These are phyloP conservation scores for Aspergillus pseudoglaucus DNA, from an alignment of 2,329 filamentous ascomycete genomes.

Conservation along the genomic window DNA sequence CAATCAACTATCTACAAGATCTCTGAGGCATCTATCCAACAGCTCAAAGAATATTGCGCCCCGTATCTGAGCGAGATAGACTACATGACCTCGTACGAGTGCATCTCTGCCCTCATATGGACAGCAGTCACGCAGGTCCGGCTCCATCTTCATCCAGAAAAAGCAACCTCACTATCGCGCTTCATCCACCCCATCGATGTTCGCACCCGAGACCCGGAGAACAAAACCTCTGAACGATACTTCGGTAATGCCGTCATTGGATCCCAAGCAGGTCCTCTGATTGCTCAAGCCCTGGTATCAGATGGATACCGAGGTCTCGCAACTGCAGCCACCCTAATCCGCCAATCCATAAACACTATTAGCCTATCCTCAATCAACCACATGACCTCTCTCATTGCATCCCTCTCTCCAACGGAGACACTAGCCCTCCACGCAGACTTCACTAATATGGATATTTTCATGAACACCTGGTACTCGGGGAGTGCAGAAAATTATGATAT, in stretches of 20 bases:
- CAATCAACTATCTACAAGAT: conserved; percentile 12
- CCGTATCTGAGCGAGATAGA: conserved; percentile 7
- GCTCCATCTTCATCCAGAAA: conserved; percentile 11
- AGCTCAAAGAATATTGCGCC: conserved; percentile 10
- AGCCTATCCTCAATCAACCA: conserved; percentile 8
- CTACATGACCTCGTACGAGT: conserved; percentile 21
- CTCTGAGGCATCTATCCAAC: conserved; percentile 8
- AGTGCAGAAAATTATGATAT: conserved; percentile 15
- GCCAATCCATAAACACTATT: conserved; percentile 12
- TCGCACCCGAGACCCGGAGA: conserved; percentile 14
- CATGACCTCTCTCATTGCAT: conserved; percentile 10
- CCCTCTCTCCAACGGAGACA: conserved; percentile 10
- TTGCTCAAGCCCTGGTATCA: conserved; percentile 5
- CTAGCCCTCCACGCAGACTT: conserved; percentile 12
- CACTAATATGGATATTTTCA: conserved; percentile 15
- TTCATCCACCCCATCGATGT: conserved; percentile 17
- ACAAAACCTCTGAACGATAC: conserved; percentile 12
- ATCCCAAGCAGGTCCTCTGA: conserved; percentile 10
- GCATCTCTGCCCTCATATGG: conserved; percentile 20
- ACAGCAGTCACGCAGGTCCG: conserved; percentile 16
- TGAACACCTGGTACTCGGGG: conserved; percentile 18
- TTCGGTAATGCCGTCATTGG: conserved; percentile 18
- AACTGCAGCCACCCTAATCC: conserved; percentile 11
- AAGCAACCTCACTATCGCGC: conserved; percentile 4
- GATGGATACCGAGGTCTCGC: conserved; percentile 10